Evolutionary conservation across 768 basidiomycete species (phyloP), one percentile per base, ranked within the genome.

Genomic region (Auricularia cornea): DNA sequence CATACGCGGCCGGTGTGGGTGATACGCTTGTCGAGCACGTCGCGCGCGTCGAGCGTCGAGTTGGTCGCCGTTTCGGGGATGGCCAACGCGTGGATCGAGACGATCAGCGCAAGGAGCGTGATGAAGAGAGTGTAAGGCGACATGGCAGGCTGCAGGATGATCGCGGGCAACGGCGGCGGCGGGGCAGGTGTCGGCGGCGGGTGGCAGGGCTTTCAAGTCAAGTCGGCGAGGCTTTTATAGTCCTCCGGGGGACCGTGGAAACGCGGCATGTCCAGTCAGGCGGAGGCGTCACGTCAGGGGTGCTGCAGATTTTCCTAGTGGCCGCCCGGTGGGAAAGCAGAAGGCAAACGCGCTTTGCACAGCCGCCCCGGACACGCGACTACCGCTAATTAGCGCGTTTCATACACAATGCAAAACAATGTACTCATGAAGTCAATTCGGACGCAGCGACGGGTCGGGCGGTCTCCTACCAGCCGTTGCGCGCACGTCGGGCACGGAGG

Each of bases 1-100:
- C 83, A 66, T 71, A 89, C 89, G 66, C 77, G 75, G 48, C 89
- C 89, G 6, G 67, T 69, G 68, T 80, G 85, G 0, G 82, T 80
- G 48, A 75, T 67, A 60, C 88, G 81, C 71, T 80, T 84, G 64
- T 80, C 78, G 38, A 86, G 76, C 30, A 73, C 68, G 32, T 67
- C 62, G 14, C 63, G 10, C 18, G 71, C 69, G 30, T 68, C 68
- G 61, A 68, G 71, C 28, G 70, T 71, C 60, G 72, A 68, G 68
- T 74, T 67, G 64, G 72, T 14, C 12, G 20, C 8, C 3, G 51
- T 28, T n/a, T 52, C 30, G 26, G 54, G 54, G 30, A 57, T 6
- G 54, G 28, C 54, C 18, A 57, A 16, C 18, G 54, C 54, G 54
- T 10, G 11, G 28, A 29, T 26, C 11, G 54, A 26, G 54, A 31